Evolutionary conservation across 1,284 basidiomycete genomes (phyloP).

Genomic region (Coniferiporia weirii): DNA sequence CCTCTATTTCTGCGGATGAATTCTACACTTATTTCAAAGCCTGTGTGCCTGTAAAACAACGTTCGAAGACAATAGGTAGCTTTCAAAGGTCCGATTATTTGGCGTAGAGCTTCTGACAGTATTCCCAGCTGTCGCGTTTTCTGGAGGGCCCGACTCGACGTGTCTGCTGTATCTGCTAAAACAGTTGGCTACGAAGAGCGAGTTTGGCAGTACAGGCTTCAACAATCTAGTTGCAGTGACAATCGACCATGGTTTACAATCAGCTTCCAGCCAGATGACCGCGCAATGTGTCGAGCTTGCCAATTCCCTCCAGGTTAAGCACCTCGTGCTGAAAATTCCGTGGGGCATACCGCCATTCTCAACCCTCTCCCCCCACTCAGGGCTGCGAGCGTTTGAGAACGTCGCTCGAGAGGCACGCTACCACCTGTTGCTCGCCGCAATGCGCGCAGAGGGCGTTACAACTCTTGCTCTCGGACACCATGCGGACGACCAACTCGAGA

Average conservation of each 20-base stretch:
- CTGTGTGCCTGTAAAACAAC: constrained; percentile 36
- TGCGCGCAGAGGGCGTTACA: constrained; percentile 36
- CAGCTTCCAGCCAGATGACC: constrained; percentile 51
- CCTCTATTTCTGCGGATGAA: constrained; percentile 28
- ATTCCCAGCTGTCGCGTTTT: constrained; percentile 60
- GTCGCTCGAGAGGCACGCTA: constrained; percentile 56
- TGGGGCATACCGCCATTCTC: constrained; percentile 56
- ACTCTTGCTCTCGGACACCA: constrained; percentile 67
- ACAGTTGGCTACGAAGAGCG: constrained; percentile 30
- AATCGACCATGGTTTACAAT: constrained; percentile 63
- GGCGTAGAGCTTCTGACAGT: background rate
- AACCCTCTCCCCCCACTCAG: constrained; percentile 28
- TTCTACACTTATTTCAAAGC: constrained; percentile 37
- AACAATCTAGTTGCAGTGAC: constrained; percentile 50
- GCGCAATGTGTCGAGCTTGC: constrained; percentile 40
- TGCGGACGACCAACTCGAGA: constrained; percentile 76
- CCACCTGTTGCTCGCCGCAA: constrained; percentile 43
- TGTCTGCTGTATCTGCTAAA: constrained; percentile 65
- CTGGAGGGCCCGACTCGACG: constrained; percentile 75
- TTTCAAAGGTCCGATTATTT: background rate
- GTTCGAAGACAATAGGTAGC: constrained; percentile 39
- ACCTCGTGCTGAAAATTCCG: constrained; percentile 41
- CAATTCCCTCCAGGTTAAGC: constrained; percentile 38
- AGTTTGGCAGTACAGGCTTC: constrained; percentile 20
- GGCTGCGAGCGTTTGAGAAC: constrained; percentile 40